Base-by-base conservation (phyloP, 306 rosid genomes). In the Alnus rubra region DNA sequence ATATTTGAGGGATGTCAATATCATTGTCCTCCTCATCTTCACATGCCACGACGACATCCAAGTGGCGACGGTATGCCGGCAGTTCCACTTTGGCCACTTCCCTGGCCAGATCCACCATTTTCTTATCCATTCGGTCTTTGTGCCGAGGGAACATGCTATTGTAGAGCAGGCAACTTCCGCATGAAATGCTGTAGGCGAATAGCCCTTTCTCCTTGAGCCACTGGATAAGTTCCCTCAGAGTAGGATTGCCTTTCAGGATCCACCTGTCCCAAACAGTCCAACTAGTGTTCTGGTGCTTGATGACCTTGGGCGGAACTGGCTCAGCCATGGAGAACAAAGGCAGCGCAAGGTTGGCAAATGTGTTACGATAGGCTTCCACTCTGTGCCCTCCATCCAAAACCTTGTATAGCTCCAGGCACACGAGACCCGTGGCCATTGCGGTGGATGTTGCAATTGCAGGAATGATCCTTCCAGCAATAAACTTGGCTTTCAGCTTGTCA, bases 191-290 rank as follows among this genome's bases (percentile, higher is more conserved):
- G 33, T 91, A 92, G 10, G 96, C 97, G 76, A 80, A 85, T 76
- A 95, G 80, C n/a, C 98, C 97, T 52, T 88, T 92, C 13, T 78
- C 83, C 83, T 86, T 82, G 60, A 95, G 84, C 98, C 98, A 95
- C 0, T 89, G 81, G 2, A 92, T 71, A 76, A 95, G 90, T 23
- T 88, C 86, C 91, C 88, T 86, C 2, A 95, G 90, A 33, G 98
- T 95, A 14, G 97, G 98, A 84, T 92, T 88, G 72, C 80, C 91
- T 58, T 53, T 78, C 52, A 95, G 62, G 71, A 87, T 83, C 98
- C 98, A 95, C 87, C 98, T 84, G 78, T 95, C 98, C 98, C 98
- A 95, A 56, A 91, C 91, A n/a, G 98, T 95, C 98, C 98, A 95
- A 75, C 84, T 92, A 92, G 84, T 78, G 30, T 90, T 95, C 18